Evolutionary conservation across 129 eudicot genomes (phyloP).

Genomic region (Chrysanthemum makinoi): DNA sequence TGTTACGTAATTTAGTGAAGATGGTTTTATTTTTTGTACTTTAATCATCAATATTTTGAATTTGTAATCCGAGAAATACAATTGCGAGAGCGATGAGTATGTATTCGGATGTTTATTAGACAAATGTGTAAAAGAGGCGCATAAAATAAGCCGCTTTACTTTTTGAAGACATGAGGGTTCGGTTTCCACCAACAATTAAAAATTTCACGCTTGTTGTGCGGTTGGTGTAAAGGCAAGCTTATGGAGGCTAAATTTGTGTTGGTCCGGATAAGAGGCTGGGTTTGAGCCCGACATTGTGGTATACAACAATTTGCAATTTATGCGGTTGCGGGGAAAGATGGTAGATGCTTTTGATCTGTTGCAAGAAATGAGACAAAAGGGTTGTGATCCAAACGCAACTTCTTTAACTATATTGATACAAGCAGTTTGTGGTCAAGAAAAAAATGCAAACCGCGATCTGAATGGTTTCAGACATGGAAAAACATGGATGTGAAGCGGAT

Average conservation of each 20-base stretch:
- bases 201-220: constrained; percentile 71
- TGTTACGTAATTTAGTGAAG: not conserved
- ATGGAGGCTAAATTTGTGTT: no score
- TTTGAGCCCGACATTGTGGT: constrained; percentile 56
- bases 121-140: constrained; percentile 77
- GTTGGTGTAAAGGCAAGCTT: constrained; percentile 51
- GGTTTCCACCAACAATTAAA: constrained; percentile 62
- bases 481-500: constrained; percentile 59
- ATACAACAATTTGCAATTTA: constrained; percentile 65
- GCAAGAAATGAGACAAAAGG: constrained; percentile 60
- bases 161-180: constrained; percentile 70
- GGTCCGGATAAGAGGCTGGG: no score
- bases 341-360: constrained; percentile 68
- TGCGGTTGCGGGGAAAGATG: constrained; percentile 55
- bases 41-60: no score
- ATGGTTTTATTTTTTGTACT: no score
- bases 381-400: constrained; percentile 56
- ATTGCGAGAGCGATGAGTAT: constrained; percentile 81
- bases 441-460: constrained; percentile 65
- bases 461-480: constrained; percentile 55
- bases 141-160: constrained; percentile 77
- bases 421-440: constrained; percentile 52
- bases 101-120: constrained; percentile 85
- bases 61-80: constrained; percentile 63
- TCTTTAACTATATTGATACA: constrained; percentile 63